These are phyloP conservation scores for Kodamaea derodonti DNA, from an alignment of 1,139 yeast genomes.

Conservation along the genomic window DNA sequence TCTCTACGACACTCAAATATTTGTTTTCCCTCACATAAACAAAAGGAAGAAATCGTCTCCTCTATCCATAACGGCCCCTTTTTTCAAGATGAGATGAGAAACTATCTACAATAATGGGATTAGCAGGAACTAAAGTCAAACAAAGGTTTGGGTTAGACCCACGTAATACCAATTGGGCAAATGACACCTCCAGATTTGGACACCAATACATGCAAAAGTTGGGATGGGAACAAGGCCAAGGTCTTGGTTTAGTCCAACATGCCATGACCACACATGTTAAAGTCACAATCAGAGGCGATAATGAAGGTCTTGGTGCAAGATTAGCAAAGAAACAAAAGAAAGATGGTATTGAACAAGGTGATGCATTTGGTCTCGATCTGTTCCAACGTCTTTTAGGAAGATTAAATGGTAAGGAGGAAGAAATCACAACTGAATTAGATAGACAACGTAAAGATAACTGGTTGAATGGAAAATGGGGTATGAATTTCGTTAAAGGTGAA, in stretches of 20 bases:
- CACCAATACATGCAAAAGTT: constrained; percentile 74
- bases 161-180: constrained; percentile 92
- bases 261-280: constrained; percentile 76
- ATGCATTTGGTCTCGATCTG: constrained; percentile 86
- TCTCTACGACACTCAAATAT: no score
- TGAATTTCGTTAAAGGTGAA: constrained; percentile 82
- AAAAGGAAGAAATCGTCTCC: constrained; percentile 1
- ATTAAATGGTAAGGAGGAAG: constrained; percentile 71
- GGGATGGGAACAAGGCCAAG: constrained; percentile 93
- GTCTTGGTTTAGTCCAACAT: constrained; percentile 70
- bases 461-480: constrained; percentile 79
- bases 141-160: constrained; percentile 93
- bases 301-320: constrained; percentile 82
- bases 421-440: constrained; percentile 56
- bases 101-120: constrained; percentile 59
- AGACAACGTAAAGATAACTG: constrained; percentile 63
- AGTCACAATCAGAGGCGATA: constrained; percentile 77
- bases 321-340: constrained; percentile 51
- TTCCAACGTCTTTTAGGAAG: constrained; percentile 89
- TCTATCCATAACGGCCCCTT: no score
- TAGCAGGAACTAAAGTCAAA: constrained; percentile 79
- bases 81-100: constrained; percentile 8
- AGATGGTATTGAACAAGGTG: constrained; percentile 67
- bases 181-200: constrained; percentile 80
- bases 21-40: no score